These are phyloP conservation scores for Xylaria sp. DNA, from an alignment of 2,329 filamentous ascomycete species.

Conservation along the genomic window DNA sequence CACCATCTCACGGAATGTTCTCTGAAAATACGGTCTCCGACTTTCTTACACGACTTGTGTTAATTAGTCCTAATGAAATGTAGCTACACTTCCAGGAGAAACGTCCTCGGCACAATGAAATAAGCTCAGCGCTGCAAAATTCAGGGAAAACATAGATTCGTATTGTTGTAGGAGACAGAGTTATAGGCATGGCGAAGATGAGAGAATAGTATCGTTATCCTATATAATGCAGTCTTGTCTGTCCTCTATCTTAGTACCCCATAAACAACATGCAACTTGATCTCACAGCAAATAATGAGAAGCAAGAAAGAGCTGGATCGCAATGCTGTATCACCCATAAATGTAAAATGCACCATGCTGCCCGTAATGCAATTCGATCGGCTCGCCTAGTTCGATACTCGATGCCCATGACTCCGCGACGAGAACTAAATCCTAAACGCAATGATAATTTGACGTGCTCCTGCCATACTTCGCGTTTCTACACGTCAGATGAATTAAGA, in stretches of 20 bases:
- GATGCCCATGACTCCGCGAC: background rate
- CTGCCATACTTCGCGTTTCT: background rate
- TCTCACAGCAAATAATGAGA: background rate
- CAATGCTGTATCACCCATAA: constrained; percentile 10
- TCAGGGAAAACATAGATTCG: too few species aligned
- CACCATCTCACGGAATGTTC: background rate
- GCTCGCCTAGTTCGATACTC: background rate
- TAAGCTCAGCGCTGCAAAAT: too few species aligned
- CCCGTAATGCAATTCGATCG: constrained; percentile 5
- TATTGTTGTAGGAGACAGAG: too few species aligned
- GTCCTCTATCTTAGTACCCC: constrained; percentile 12
- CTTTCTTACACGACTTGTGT: background rate
- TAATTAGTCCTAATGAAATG: background rate
- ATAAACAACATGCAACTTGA: background rate
- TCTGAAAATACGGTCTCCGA: background rate
- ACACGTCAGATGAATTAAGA: background rate
- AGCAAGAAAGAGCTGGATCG: constrained; percentile 1
- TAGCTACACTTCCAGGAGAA: background rate
- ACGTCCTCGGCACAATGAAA: too few species aligned
- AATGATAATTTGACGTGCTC: background rate
- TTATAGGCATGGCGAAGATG: background rate
- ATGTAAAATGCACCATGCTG: constrained; percentile 20
- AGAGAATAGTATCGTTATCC: constrained; percentile 29
- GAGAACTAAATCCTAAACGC: background rate
- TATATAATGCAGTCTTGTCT: constrained; percentile 17